Base-by-base conservation (phyloP, 179 eudicot genomes). In the Beta corolliflora region DNA sequence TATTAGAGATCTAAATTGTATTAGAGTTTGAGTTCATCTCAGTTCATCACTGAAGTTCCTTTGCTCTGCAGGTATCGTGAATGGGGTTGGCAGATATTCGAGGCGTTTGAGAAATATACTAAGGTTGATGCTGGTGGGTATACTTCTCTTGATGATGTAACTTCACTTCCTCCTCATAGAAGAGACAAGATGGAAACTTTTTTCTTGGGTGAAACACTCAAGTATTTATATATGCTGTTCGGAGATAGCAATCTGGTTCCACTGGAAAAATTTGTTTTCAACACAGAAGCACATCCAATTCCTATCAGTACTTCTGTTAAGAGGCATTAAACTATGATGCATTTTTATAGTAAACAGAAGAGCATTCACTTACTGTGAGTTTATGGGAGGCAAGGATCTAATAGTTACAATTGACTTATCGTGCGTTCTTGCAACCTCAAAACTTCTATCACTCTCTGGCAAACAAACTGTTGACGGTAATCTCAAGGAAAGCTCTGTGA, bases 171-270 rank as follows among this genome's bases (percentile, higher is more conserved):
- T 71, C 99, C 98, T 71, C 88, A 59, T 19, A 86, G 79, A 82
- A 88, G 99, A 84, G 97, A 95, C 91, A 95, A 94, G 87, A 95
- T 95, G 99, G 99, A 95, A 87, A 95, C 99, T 14, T 95, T 95
- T 86, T 95, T 95, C 89, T 84, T 95, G 87, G 97, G 98, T 25
- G 99, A 95, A 88, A 95, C 99, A 9, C 88, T 95, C 50, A 95
- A 95, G 83, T 95, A 95, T 85, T 75, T 95, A 46, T 95, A 88
- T 85, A 88, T 95, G 80, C 80, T 94, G 50, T 93, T 95, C 78
- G 88, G 91, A 19, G 91, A 94, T 79, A 86, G 64, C 29, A 78
- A 78, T 61, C 68, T 85, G 61, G 76, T 94, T 79, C 93, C 99
- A 2, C 79, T 94, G 87, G 94, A 94, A 86, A 91, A 90, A 86